Evolutionary conservation across 495 filamentous ascomycete species (phyloP).

Genomic region (Lasiosphaeria hispida): DNA sequence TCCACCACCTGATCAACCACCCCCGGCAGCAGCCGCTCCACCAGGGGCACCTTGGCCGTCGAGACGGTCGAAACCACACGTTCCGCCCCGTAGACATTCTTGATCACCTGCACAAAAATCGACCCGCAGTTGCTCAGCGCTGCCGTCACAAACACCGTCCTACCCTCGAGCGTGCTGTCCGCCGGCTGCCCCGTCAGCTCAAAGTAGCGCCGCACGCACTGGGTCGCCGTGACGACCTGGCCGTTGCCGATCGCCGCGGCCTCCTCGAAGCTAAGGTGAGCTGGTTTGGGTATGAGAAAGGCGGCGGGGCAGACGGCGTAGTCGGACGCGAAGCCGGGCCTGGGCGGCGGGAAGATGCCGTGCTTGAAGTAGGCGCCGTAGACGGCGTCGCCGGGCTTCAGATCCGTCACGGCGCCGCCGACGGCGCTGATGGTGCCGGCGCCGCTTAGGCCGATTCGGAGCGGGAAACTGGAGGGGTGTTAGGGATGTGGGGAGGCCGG

Average conservation of each 20-base stretch:
- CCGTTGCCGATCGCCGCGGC: slow-evolving; percentile 35
- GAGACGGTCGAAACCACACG: slow-evolving; percentile 54
- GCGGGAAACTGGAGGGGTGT: slow-evolving; percentile 19
- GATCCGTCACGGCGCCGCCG: slow-evolving; percentile 39
- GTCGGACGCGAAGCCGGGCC: slow-evolving; percentile 37
- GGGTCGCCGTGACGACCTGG: slow-evolving; percentile 41
- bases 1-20: slow-evolving; percentile 45
- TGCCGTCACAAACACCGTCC: slow-evolving; percentile 55
- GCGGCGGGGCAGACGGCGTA: slow-evolving; percentile 33
- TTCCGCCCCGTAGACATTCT: slow-evolving; percentile 48
- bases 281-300: slow-evolving; percentile 40
- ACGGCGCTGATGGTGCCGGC: slow-evolving; percentile 46
- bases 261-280: slow-evolving; percentile 31
- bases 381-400: slow-evolving; percentile 53
- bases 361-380: slow-evolving; percentile 35
- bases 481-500: neutral
- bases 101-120: slow-evolving; percentile 52
- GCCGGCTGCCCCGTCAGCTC: slow-evolving; percentile 33
- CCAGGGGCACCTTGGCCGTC: slow-evolving; percentile 48
- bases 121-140: slow-evolving; percentile 52
- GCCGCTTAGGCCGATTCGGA: slow-evolving; percentile 29
- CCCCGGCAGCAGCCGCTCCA: slow-evolving; percentile 39
- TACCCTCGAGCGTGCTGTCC: slow-evolving; percentile 41
- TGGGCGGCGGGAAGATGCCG: slow-evolving; percentile 24
- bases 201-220: slow-evolving; percentile 42